Percentiles rank a stretch among this genome's conserved stretches.
Evolutionary conservation across 148 eudicot species (phyloP).

Genomic region (Rhododendron ovatum): DNA sequence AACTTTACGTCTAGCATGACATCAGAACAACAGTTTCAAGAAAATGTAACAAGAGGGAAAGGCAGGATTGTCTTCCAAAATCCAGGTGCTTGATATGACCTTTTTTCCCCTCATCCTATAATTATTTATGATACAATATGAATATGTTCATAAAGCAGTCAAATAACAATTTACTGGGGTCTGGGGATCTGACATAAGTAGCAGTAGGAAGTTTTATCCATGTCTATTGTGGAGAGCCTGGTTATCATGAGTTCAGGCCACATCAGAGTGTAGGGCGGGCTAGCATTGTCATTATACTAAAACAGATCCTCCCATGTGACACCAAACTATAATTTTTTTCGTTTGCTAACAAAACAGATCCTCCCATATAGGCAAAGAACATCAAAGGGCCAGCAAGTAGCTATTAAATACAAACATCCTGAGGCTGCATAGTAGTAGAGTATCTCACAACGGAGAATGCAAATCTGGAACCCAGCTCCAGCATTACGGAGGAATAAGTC

Average conservation of each 20-base stretch:
- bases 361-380: background rate
- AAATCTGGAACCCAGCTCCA: background rate
- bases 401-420: background rate
- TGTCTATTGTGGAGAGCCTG: background rate
- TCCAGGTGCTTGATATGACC: no score
- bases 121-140: no score
- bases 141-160: background rate
- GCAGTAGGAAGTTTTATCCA: background rate
- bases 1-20: background rate
- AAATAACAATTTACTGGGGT: background rate
- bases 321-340: background rate
- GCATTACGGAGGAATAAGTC: background rate
- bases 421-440: background rate
- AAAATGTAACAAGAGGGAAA: background rate
- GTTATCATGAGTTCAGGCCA: background rate
- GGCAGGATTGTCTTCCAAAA: background rate
- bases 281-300: background rate
- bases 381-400: conserved; percentile 4
- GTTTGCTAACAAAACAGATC: background rate
- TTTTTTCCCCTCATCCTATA: no score
- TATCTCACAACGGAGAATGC: background rate
- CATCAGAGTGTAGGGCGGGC: background rate
- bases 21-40: background rate
- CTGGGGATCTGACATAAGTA: background rate
- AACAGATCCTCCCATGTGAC: background rate